These are phyloP conservation scores for Barnettozyma botsteinii DNA, from an alignment of 805 yeast species.

Conservation along the genomic window DNA sequence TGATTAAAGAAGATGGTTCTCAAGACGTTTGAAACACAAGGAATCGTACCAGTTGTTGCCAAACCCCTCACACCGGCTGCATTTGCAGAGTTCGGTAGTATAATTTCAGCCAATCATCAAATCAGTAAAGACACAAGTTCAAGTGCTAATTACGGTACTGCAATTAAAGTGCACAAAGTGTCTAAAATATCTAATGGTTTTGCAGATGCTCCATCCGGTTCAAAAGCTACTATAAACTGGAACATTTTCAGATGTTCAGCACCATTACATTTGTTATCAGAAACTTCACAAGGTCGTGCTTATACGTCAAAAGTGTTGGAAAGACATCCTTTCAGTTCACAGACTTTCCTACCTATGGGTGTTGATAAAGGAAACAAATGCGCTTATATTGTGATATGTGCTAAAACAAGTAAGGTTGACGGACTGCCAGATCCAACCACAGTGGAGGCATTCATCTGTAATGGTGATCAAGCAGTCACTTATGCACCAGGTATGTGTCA, in stretches of 20 bases:
- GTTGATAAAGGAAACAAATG: constrained; percentile 37
- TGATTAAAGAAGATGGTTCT: constrained; percentile 28
- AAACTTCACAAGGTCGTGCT: constrained; percentile 8
- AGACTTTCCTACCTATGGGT: constrained; percentile 92
- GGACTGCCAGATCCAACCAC: constrained; percentile 58
- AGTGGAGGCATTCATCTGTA: constrained; percentile 64
- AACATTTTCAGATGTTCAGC: constrained; percentile 80
- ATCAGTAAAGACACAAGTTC: constrained; percentile 35
- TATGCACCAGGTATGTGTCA: constrained; percentile 54
- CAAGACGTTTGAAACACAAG: constrained; percentile 31
- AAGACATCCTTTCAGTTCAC: constrained; percentile 85
- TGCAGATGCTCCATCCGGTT: constrained; percentile 39
- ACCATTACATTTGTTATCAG: constrained; percentile 47
- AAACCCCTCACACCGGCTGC: constrained; percentile 57
- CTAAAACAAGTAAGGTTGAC: constrained; percentile 38
- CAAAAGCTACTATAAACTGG: constrained; percentile 58
- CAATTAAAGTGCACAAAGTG: constrained; percentile 67
- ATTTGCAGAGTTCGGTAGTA: constrained; percentile 67
- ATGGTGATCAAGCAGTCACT: constrained; percentile 84
- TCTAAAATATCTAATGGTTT: constrained; percentile 59
- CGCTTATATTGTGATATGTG: constrained; percentile 79
- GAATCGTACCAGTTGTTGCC: constrained; percentile 29
- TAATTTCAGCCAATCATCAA: constrained; percentile 75
- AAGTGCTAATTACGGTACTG: constrained; percentile 92
- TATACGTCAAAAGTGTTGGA: constrained; percentile 58